phyloP scores from a whole-genome alignment of 495 filamentous ascomycete species.

The Trypethelium eluteriae region DNA sequence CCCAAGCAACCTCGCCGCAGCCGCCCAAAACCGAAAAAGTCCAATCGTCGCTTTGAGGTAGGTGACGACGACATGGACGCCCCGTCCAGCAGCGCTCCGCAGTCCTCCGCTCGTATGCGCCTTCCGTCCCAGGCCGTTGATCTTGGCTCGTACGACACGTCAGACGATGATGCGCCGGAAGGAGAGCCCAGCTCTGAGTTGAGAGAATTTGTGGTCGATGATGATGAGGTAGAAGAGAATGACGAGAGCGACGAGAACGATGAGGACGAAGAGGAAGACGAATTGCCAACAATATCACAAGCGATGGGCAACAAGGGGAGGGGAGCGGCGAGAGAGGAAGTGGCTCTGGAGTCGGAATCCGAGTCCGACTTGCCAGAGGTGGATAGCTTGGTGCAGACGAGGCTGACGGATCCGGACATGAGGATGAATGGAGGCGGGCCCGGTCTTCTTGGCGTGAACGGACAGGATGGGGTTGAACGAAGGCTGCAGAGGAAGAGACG shows the following conservation, averaged over 20 bases:
- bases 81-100: conserved; percentile 18
- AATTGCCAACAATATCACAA: neutral
- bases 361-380: neutral
- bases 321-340: neutral
- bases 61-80: conserved; percentile 21
- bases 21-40: conserved; percentile 5
- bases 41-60: conserved; percentile 16
- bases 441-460: neutral
- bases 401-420: neutral
- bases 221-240: neutral
- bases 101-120: conserved; percentile 21
- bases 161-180: conserved; percentile 26
- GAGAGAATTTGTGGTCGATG: conserved; percentile 24
- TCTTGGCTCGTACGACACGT: conserved; percentile 25
- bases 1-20: conserved; percentile 2
- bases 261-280: conserved; percentile 12
- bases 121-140: conserved; percentile 29
- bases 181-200: conserved; percentile 27
- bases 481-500: conserved; percentile 11
- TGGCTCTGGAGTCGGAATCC: neutral
- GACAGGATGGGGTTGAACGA: neutral
- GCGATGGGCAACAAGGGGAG: neutral
- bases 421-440: neutral
- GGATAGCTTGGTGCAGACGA: neutral
- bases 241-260: conserved; percentile 3